Base-by-base conservation (phyloP, 2,329 filamentous ascomycete species). In the Cercospora janseana region DNA sequence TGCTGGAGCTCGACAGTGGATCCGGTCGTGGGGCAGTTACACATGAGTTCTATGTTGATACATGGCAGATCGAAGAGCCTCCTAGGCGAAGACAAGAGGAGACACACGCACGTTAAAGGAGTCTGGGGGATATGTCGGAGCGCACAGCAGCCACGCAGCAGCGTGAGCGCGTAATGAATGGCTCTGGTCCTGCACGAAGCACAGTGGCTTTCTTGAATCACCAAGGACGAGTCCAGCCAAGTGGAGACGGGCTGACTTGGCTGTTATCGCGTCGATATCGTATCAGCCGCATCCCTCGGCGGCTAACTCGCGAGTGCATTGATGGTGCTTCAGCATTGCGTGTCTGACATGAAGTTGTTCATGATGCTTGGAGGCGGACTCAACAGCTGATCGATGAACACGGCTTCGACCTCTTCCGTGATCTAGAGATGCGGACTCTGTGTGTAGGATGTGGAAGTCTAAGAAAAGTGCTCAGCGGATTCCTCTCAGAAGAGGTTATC, bases 81-180 rank as follows among this genome's bases (percentile, higher is more conserved):
- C 29, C 3, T 31, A 26, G 10, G 28, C 18, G 29, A 20, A 43
- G 34, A 29, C 29, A 47, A 29, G 38, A 49, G 43, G 49, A 51
- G 38, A 54, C 41, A 47, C 38, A 57, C 52, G 52, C 55, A 55
- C 52, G 46, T 18, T 48, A 29, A 47, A 47, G 49, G 49, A 50
- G 35, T 34, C 46, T 35, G 44, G 31, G 31, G 51, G 40, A 52
- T 52, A 56, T 54, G 53, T 29, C 45, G 49, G 41, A 38, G 41
- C 20, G 24, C 46, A 49, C 42, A 13, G 40, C 26, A 38, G 46
- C 38, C 35, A 45, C 40, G 23, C 12, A 35, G 41, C 20, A 40
- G 27, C 27, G 12, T 27, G 51, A 44, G 60, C 60, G 60, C 57
- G 52, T 60, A 61, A 61, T 55, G 57, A 57, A 56, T 58, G 57